Evolutionary conservation across 2,329 filamentous ascomycete species (phyloP), one percentile per base, ranked within the genome.

Genomic region (Metarhizium humberi): DNA sequence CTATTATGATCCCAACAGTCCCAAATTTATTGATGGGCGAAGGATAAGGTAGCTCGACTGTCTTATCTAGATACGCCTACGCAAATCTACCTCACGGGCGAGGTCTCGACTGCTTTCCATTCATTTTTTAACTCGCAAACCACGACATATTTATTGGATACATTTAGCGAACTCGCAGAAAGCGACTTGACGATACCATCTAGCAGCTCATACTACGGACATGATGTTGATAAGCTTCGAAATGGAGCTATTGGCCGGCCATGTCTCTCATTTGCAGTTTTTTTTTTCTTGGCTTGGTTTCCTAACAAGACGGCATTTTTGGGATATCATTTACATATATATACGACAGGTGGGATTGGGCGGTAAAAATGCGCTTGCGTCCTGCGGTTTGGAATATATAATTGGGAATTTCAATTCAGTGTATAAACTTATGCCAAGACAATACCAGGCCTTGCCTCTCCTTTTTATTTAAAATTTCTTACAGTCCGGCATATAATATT

Each of bases 1-100:
- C 2, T 83, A 82, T 58, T 78, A 79, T 55, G 75, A 81, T 20
- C 64, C 65, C 4, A 71, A 72, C 53, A 79, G 75, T 54, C 78
- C 78, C 6, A 75, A 75, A 57, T 84, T 79, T 58, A 61, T 84
- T 45, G 81, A 84, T 58, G 81, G 81, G 30, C 79, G 72, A 64
- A 73, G 80, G 47, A 68, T 80, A 34, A 63, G 70, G 32, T 60
- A 29, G 42, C 6, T 20, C 8, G 40, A 16, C 14, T 45, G 6
- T 45, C 6, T 11, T 18, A 1, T 45, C n/a, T 8, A 16, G 6
- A 45, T 45, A 11, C 18, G 42, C 18, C 45, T 53, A 4, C 2
- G 34, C 25, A 48, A 4, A 30, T 16, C 25, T 25, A 29, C 10
- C 20, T 46, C n/a, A 20, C 4, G 11, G 25, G 14, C 45, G 16